Evolutionary conservation across 169 alveolate genomes (phyloP).

Genomic region (Perkinsus chesapeaki): DNA sequence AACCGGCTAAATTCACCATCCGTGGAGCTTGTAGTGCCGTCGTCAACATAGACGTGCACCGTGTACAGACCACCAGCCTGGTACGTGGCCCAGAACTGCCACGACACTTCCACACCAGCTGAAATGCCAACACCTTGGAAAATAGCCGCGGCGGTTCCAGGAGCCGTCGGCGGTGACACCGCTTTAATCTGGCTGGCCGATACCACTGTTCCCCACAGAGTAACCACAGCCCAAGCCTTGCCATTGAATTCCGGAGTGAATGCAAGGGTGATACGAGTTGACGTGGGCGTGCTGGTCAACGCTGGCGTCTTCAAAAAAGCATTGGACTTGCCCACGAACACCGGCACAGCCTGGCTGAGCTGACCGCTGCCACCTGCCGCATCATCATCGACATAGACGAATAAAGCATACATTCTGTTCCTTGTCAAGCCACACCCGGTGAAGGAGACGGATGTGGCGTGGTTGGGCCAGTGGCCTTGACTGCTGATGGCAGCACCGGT

Average conservation of each 20-base stretch:
- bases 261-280: not conserved
- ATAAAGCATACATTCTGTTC: not conserved
- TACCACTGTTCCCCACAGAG: not conserved
- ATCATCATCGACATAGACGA: conserved; percentile 7
- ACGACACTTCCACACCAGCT: not conserved
- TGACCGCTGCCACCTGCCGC: not conserved
- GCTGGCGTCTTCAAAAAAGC: not conserved
- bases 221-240: not conserved
- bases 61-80: not conserved
- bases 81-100: not conserved
- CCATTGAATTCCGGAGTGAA: not conserved
- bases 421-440: not conserved
- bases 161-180: not conserved
- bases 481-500: not conserved
- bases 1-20: not conserved
- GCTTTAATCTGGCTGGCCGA: not conserved
- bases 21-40: not conserved
- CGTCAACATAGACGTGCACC: not conserved
- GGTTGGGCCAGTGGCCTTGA: not conserved
- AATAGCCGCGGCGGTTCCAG: not conserved
- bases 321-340: not conserved
- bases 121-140: not conserved
- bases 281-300: not conserved
- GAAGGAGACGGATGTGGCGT: not conserved
- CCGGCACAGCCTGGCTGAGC: not conserved